Base-by-base conservation (phyloP, 805 yeast species). In the Candida sonorensis region DNA sequence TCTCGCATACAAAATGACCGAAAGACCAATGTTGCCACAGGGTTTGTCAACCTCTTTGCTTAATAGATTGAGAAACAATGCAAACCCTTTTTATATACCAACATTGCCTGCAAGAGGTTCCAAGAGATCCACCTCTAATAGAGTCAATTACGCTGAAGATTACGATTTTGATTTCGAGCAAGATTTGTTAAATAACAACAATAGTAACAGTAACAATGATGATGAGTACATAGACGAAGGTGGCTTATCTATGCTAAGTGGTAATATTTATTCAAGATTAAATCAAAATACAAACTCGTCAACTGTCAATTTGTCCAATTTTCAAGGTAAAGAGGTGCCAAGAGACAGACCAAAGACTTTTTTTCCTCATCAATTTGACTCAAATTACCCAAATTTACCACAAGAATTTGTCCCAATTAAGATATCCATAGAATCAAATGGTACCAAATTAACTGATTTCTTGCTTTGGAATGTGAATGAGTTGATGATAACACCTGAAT, bases 91-190 rank as follows among this genome's bases (percentile, higher is more conserved):
- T 20, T 73, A 79, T 44, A 68, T 81, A 23, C 72, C 85, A 2
- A 81, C 86, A 1, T 78, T 81, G 16, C 83, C 85, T 2, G 75
- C 87, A 3, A 70, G 97, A 42, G 70, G 80, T 19, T 78, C 86
- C 21, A 86, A 85, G 53, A 66, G 95, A 45, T 61, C 67, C 26
- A 77, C 84, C 9, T 62, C 74, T 27, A 46, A 42, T 15, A 80
- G 77, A 30, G 75, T 84, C 31, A 84, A 82, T 52, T 87, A 87
- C 50, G 92, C 95, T 0, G 96, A 86, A 52, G 60, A 55, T 24
- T 68, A 75, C 37, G 95, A 84, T 40, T 75, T 72, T 30, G 77
- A 77, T 41, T 49, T 48, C 23, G 51, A 44, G 8, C 51, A 46
- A 12, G 50, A 42, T 3, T 41, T 36, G 14, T 36, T 42, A 6